Percentiles rank a stretch among this genome's conserved stretches.
phyloP scores from a whole-genome alignment of 495 filamentous ascomycete species.

The Penicillium pulvis region DNA sequence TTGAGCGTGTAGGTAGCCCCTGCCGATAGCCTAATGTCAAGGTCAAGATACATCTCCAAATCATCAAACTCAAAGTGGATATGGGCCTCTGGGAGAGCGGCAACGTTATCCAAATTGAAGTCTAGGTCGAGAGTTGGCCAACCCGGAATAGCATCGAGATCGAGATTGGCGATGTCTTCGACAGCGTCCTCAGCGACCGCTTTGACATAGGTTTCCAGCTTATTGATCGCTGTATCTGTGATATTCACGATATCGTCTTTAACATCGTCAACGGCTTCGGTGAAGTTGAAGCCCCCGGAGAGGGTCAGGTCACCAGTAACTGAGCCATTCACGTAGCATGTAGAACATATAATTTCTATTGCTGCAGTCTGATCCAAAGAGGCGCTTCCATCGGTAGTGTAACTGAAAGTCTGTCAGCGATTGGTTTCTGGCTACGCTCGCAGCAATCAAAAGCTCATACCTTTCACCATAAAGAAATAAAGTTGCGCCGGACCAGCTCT shows the following conservation, averaged over 20 bases:
- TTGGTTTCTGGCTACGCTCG: not conserved
- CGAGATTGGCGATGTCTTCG: not conserved
- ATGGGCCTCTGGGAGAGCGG: slow-evolving; percentile 41
- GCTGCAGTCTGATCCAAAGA: not conserved
- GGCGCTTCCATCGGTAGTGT: not conserved
- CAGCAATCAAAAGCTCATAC: slow-evolving; percentile 1
- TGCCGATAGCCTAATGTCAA: slow-evolving; percentile 45
- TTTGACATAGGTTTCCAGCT: slow-evolving; percentile 5
- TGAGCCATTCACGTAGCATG: slow-evolving; percentile 53
- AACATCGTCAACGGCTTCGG: not conserved
- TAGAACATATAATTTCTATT: slow-evolving; percentile 43
- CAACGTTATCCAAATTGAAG: slow-evolving; percentile 41
- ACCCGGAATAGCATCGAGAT: not conserved
- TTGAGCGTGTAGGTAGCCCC: slow-evolving; percentile 51
- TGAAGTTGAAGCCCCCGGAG: slow-evolving; percentile 41
- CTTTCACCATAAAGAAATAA: slow-evolving; percentile 24
- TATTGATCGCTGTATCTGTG: not conserved
- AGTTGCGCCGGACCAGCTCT: slow-evolving; percentile 40
- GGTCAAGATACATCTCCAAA: slow-evolving; percentile 53
- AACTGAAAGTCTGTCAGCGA: not conserved
- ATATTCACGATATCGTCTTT: not conserved
- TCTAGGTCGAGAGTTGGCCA: slow-evolving; percentile 13
- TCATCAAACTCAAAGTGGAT: slow-evolving; percentile 51
- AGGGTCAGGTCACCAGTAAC: slow-evolving; percentile 44
- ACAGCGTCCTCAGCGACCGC: not conserved